Base-by-base conservation (phyloP, 192 early-diverging fungal species). In the Lobosporangium transversale region DNA sequence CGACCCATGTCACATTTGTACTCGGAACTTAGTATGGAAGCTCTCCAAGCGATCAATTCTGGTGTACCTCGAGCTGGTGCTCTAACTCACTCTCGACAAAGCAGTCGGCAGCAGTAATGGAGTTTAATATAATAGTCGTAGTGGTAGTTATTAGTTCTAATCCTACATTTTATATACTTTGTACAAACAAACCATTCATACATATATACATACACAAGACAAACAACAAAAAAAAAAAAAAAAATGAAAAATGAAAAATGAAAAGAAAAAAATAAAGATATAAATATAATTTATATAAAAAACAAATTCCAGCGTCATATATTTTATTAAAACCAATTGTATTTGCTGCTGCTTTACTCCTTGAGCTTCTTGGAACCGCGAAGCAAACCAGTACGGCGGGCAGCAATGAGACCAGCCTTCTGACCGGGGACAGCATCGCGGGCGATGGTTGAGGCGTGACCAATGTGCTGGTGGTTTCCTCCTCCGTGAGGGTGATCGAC, bases 381-480 rank as follows among this genome's bases (percentile, higher is more conserved):
- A 82, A 99, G 91, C 69, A 98, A 89, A 98, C 98, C 97, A 83
- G 96, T 99, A 78, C 97, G 90, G 69, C 95, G 89, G 83, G 95
- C 95, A 81, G 95, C 95, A 87, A 97, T 96, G 61, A 82, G 78
- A 79, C 81, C 81, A 65, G 78, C 92, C 92, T 99, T 99, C 88
- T 99, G 95, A 87, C 97, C 97, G 67, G 98, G 90, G 47, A 95
- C 92, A 67, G 95, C 88, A 86, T 88, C 86, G 81, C 98, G 92
- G 49, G 94, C 85, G 66, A 99, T 88, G 63, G 96, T 99, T 78
- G 96, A 98, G 40, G 97, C 97, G 89, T 98, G 95, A 96, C 97
- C 97, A 87, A 99, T 98, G 89, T 99, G 96, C 90, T 98, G 97
- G 85, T 98, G 97, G 94, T 99, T 98, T 98, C 97, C 96, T 95